Percentiles rank a stretch among this genome's conserved stretches.
phyloP scores from a whole-genome alignment of 2,329 filamentous ascomycete species.

The Aspergillus sp. region DNA sequence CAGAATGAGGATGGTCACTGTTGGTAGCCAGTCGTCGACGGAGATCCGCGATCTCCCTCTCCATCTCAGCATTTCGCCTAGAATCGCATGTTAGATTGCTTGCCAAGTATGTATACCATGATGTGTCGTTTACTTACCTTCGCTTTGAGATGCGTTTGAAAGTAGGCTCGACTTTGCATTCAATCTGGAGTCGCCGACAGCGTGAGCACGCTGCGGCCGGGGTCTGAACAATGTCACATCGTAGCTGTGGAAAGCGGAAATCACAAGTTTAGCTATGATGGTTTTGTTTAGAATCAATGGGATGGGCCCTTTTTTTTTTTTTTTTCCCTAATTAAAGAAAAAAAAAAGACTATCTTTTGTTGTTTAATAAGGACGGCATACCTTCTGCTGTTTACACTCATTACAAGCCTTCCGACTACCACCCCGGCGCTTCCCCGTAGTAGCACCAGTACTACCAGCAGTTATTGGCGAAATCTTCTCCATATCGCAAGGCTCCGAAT shows the following conservation, averaged over 20 bases:
- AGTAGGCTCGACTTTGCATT: slow-evolving; percentile 59
- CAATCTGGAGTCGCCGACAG: slow-evolving; percentile 55
- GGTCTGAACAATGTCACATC: slow-evolving; percentile 60
- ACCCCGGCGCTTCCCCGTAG: slow-evolving; percentile 38
- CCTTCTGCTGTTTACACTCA: slow-evolving; percentile 63
- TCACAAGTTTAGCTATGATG: slow-evolving; percentile 11
- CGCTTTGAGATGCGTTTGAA: slow-evolving; percentile 62
- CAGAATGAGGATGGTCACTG: slow-evolving; percentile 19
- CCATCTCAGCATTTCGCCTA: slow-evolving; percentile 58
- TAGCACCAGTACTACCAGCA: no score
- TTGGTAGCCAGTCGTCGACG: slow-evolving; percentile 37
- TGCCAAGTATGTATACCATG: neutral
- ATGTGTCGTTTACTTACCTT: slow-evolving; percentile 19
- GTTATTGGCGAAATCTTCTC: slow-evolving; percentile 38
- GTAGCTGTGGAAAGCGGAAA: slow-evolving; percentile 41
- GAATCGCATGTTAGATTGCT: slow-evolving; percentile 5
- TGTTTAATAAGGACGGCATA: slow-evolving; percentile 20
- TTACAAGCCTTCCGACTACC: slow-evolving; percentile 53
- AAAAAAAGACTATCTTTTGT: neutral
- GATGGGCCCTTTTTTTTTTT: no score
- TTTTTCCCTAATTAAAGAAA: no score
- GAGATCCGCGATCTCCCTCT: slow-evolving; percentile 48
- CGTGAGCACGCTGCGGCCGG: slow-evolving; percentile 55
- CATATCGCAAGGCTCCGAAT: slow-evolving; percentile 31
- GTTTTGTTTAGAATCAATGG: no score